phyloP scores from a whole-genome alignment of 1,284 basidiomycete genomes.

The Ganoderma lingzhi region DNA sequence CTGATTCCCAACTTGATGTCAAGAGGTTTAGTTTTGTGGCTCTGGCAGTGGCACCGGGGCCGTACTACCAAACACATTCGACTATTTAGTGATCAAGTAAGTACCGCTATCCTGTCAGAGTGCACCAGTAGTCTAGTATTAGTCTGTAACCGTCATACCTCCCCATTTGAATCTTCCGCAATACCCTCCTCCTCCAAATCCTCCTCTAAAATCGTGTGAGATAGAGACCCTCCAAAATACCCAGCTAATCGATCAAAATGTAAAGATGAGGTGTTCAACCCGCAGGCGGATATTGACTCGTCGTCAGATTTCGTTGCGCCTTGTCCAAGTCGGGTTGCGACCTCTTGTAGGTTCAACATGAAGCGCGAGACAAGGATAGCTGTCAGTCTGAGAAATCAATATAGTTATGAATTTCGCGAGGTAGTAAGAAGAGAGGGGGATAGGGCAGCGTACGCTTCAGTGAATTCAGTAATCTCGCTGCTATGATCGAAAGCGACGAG shows the following conservation, averaged over 20 bases:
- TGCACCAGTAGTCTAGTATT: no score
- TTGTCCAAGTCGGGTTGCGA: background rate
- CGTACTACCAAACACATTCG: no score
- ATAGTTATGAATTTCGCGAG: background rate
- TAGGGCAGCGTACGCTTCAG: background rate
- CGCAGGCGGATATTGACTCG: background rate
- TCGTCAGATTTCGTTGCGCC: background rate
- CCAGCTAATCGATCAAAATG: background rate
- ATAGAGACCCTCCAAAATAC: background rate
- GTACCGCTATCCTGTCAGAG: no score
- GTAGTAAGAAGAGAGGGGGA: background rate
- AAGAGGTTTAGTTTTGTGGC: no score
- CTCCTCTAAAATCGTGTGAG: background rate
- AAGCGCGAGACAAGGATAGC: slow-evolving; percentile 10
- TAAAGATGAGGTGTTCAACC: background rate
- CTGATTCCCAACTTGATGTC: no score
- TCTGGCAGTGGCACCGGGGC: no score
- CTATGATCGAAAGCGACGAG: background rate
- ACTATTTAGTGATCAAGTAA: no score
- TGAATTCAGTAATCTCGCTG: background rate
- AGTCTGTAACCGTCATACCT: no score
- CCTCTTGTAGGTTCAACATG: slow-evolving; percentile 9
- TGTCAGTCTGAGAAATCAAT: background rate
- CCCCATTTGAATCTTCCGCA: no score
- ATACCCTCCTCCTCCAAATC: no score